Evolutionary conservation across 176 grass and related monocot genomes (phyloP).

Genomic region (Phoenix roebelenii): DNA sequence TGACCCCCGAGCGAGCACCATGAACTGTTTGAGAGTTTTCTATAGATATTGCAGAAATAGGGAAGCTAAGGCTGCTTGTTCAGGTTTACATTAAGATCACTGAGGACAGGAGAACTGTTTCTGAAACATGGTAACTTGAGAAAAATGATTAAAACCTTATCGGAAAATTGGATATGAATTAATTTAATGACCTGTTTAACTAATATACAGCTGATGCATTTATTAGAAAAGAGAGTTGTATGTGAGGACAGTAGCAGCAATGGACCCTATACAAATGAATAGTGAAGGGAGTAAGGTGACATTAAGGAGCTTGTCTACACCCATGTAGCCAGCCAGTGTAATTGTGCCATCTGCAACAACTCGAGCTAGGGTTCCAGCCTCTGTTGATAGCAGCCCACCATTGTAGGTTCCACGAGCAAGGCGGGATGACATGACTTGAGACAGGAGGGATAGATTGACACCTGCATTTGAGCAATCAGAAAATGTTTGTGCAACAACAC

Average conservation of each 20-base stretch:
- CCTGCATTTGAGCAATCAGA: slow-evolving; percentile 30
- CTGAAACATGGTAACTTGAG: too few species aligned
- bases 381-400: slow-evolving; percentile 73
- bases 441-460: slow-evolving; percentile 85
- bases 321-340: slow-evolving; percentile 57
- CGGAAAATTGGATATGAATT: background rate
- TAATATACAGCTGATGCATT: background rate
- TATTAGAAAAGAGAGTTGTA: slow-evolving; percentile 82
- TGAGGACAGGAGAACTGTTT: too few species aligned
- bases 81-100: too few species aligned
- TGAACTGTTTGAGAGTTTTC: too few species aligned
- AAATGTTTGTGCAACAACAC: background rate
- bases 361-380: slow-evolving; percentile 77
- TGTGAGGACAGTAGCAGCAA: slow-evolving; percentile 47
- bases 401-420: slow-evolving; percentile 87
- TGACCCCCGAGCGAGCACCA: too few species aligned
- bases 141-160: too few species aligned
- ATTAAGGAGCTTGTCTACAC: slow-evolving; percentile 68
- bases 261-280: slow-evolving; percentile 48
- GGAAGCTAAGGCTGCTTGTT: too few species aligned
- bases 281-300: slow-evolving; percentile 78
- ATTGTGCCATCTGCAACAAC: slow-evolving; percentile 80
- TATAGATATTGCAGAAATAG: too few species aligned
- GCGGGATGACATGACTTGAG: slow-evolving; percentile 83
- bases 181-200: background rate